Percentiles rank a stretch among this genome's conserved stretches.
These are phyloP conservation scores for Phlyctochytrium planicorne DNA, from an alignment of 192 early-diverging fungal species.

Conservation along the genomic window DNA sequence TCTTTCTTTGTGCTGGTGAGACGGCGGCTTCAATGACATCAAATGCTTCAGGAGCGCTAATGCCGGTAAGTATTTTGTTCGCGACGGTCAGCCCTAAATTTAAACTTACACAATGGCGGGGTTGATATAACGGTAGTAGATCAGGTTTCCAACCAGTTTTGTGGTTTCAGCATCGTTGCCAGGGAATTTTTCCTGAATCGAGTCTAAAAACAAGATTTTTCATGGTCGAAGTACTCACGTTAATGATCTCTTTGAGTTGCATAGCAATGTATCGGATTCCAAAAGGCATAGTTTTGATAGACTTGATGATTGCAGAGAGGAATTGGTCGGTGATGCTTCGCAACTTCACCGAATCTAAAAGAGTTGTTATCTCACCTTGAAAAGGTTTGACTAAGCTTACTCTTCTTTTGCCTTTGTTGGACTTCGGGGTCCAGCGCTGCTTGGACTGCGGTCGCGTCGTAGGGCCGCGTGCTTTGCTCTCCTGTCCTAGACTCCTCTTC, in stretches of 20 bases:
- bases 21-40: conserved; percentile 89
- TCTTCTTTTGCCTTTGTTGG: conserved; percentile 32
- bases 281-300: conserved; percentile 87
- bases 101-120: conserved; percentile 84
- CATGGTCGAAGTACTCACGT: conserved; percentile 15
- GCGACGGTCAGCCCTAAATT: conserved; percentile 5
- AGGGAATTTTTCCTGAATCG: conserved; percentile 72
- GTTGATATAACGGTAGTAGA: conserved; percentile 99
- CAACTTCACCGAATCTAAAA: conserved; percentile 61
- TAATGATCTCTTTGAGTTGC: conserved; percentile 76
- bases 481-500: conserved; percentile 90
- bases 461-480: conserved; percentile 68
- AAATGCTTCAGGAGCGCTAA: conserved; percentile 91
- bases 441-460: conserved; percentile 76
- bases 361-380: conserved; percentile 9
- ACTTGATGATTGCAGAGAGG: conserved; percentile 75
- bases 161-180: conserved; percentile 77
- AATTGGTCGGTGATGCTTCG: conserved; percentile 81
- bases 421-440: conserved; percentile 81
- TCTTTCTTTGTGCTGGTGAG: conserved; percentile 88
- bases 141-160: conserved; percentile 88
- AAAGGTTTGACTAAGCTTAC: conserved; percentile 25
- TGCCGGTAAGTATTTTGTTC: neutral
- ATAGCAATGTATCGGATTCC: conserved; percentile 96
- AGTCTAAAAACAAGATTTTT: conserved; percentile 2